Conservation (phyloP, 768 basidiomycete species). For the Cantharellus cinnabarinus region DNA sequence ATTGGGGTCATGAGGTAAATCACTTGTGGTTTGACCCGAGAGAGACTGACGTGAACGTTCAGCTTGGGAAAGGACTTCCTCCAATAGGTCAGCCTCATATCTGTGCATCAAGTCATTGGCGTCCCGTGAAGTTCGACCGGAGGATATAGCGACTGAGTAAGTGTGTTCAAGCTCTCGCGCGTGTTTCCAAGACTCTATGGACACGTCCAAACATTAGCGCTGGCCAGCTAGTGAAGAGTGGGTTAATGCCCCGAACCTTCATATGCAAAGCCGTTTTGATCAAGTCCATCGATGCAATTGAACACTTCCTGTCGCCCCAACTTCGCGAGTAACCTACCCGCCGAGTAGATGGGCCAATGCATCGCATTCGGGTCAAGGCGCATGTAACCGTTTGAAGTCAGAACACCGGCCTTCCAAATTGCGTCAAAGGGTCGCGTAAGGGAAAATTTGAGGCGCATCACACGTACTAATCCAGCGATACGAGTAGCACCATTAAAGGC, state of each 20-base stretch:
- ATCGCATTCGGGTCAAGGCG: constrained; percentile 76
- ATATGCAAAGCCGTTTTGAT: constrained; percentile 47
- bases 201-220: neutral
- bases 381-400: constrained; percentile 76
- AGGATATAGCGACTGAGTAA: neutral
- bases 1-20: too few relatives aligned
- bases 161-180: neutral
- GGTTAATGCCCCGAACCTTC: neutral
- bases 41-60: too few relatives aligned
- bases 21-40: too few relatives aligned
- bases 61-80: too few relatives aligned
- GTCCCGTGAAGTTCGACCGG: neutral
- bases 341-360: constrained; percentile 69
- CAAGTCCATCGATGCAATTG: constrained; percentile 66
- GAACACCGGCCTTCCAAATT: constrained; percentile 43
- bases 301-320: constrained; percentile 65
- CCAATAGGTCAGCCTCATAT: neutral
- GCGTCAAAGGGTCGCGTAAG: neutral
- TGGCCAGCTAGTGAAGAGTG: neutral
- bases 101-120: neutral
- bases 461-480: constrained; percentile 65
- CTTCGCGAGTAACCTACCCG: constrained; percentile 62
- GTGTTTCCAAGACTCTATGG: neutral
- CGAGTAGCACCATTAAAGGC: constrained; percentile 69
- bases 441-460: neutral